Percentiles rank a stretch among this genome's conserved stretches.
Evolutionary conservation across 306 rosid genomes (phyloP).

Genomic region (Ochetophila trinervis): DNA sequence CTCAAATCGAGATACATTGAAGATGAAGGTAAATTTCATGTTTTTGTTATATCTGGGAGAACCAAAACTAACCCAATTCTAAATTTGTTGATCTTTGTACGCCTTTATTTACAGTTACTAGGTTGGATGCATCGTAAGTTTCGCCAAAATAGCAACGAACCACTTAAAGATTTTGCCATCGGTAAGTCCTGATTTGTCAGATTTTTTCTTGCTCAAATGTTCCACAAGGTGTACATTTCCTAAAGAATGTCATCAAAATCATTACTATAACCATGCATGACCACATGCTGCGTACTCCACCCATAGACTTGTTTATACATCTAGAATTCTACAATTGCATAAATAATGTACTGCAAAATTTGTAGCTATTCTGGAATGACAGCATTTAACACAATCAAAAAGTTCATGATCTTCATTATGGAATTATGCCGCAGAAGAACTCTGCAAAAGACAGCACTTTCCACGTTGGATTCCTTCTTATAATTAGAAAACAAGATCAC

Average conservation of each 20-base stretch:
- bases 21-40: slow-evolving; percentile 66
- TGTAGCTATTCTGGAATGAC: background rate
- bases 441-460: too few species aligned
- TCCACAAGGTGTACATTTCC: slow-evolving; percentile 8
- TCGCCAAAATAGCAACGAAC: slow-evolving; percentile 76
- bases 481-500: background rate
- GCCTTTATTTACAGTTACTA: slow-evolving; percentile 56
- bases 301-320: too few species aligned
- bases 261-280: background rate
- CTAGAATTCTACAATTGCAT: background rate
- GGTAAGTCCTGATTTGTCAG: slow-evolving; percentile 51
- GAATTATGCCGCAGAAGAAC: too few species aligned
- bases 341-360: background rate
- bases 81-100: slow-evolving; percentile 23
- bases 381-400: background rate
- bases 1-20: slow-evolving; percentile 29
- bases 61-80: background rate
- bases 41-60: background rate
- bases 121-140: slow-evolving; percentile 98
- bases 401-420: too few species aligned
- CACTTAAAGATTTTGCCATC: slow-evolving; percentile 58
- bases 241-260: background rate
- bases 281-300: background rate
- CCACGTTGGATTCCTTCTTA: too few species aligned
- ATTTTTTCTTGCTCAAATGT: slow-evolving; percentile 8